These are phyloP conservation scores for Ganoderma resinaceum DNA, from an alignment of 1,284 basidiomycete species.

Conservation along the genomic window DNA sequence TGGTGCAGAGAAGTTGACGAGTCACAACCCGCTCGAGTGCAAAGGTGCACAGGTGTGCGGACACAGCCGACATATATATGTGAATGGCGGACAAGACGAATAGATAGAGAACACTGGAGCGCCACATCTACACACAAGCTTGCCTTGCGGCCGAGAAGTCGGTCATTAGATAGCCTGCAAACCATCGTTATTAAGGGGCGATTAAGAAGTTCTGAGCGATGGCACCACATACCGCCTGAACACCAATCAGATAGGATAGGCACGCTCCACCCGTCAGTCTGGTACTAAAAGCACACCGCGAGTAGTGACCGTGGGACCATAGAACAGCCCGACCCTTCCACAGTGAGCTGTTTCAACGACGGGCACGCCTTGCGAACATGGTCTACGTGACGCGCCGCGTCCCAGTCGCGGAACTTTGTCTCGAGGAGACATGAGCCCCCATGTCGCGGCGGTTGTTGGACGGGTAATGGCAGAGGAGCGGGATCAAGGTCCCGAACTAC, in stretches of 20 bases:
- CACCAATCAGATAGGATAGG: background rate
- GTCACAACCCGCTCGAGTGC: background rate
- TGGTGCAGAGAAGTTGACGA: background rate
- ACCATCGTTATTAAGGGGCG: background rate
- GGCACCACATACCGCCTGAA: background rate
- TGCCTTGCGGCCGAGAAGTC: no score
- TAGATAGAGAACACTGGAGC: background rate
- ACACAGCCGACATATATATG: no score
- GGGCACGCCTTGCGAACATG: conserved; percentile 3
- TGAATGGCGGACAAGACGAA: background rate
- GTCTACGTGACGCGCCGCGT: conserved; percentile 3
- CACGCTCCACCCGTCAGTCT: background rate
- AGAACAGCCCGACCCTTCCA: conserved; percentile 4
- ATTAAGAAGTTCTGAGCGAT: background rate
- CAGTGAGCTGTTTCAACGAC: conserved; percentile 1
- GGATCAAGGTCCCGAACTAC: background rate
- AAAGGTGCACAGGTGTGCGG: background rate
- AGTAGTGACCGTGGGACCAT: conserved; percentile 1
- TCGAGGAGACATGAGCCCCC: background rate
- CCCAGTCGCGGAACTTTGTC: conserved; percentile 4
- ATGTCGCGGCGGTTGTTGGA: background rate
- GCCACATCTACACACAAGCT: background rate
- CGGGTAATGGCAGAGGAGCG: background rate
- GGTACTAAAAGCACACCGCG: background rate
- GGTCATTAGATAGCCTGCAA: background rate